Evolutionary conservation across 441 rosid species (phyloP), one percentile per base, ranked within the genome.

Genomic region (Adansonia rubrostipa): DNA sequence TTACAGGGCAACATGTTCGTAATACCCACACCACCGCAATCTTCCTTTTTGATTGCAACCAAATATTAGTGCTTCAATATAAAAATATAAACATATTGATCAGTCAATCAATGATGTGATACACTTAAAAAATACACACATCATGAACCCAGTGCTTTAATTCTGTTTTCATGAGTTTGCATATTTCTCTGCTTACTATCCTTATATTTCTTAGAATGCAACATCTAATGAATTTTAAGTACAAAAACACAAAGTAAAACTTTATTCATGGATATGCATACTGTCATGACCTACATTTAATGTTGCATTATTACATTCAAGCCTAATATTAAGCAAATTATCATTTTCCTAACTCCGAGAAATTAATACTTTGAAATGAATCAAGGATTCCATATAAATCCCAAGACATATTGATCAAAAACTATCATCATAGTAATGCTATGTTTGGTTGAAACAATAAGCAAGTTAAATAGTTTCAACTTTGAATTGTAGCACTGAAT

Each of bases 81-180:
- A 13, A 58, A 61, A 60, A 74, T 8, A 61, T 74, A 20, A 40
- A 74, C 54, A 60, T 74, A 13, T 61, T 44, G 68, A 60, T 7
- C 57, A 20, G 58, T 24, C 45, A 7, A 15, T 47, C 58, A 45
- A 63, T 24, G n/a, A 74, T 3, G 3, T 73, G 28, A 61, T 24
- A 33, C 15, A 61, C 42, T 22, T 58, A 28, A 14, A 10, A 47
- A 47, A 9, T 62, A 15, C 71, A 63, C 61, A 63, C 45, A 13
- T 75, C 48, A 62, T 22, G 13, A 62, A 75, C 73, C 71, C 62
- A 33, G 28, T 53, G 51, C 66, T n/a, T 48, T 62, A 14, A 48
- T 47, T 45, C 3, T 62, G 40, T 62, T 74, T 15, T 9, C 58
- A 74, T 62, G 56, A 61, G 40, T 62, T 62, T 50, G 24, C 36